Conservation (phyloP, 345 rosid genomes). For the Brassica juncea region DNA sequence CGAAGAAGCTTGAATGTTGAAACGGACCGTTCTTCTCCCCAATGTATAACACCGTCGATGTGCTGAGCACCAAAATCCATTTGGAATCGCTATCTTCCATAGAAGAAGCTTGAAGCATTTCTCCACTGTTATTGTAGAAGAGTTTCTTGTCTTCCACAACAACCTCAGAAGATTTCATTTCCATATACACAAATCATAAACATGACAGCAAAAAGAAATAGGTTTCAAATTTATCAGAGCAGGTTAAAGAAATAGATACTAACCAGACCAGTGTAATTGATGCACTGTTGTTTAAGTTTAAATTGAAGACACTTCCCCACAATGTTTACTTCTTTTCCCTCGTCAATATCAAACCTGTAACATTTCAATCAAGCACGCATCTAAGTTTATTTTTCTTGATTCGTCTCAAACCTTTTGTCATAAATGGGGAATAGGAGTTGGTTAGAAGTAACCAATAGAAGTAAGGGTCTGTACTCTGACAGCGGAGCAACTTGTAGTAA, state of each 20-base stretch:
- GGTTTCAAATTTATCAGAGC: background rate
- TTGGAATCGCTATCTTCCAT: background rate
- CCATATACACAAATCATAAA: background rate
- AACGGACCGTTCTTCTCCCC: too few species aligned
- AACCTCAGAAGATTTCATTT: background rate
- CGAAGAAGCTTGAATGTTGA: too few species aligned
- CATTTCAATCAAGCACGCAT: too few species aligned
- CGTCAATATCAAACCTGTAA: too few species aligned
- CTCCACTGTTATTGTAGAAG: background rate
- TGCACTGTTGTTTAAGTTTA: background rate
- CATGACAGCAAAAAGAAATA: background rate
- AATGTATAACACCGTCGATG: background rate
- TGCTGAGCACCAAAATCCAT: background rate
- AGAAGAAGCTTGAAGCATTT: background rate
- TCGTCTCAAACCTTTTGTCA: too few species aligned
- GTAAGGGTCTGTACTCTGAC: too few species aligned
- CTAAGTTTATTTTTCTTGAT: too few species aligned
- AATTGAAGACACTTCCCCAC: background rate
- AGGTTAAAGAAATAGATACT: background rate
- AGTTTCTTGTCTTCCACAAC: background rate
- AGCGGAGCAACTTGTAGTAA: too few species aligned
- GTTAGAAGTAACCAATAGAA: too few species aligned
- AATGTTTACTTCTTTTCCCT: background rate
- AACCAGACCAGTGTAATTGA: background rate
- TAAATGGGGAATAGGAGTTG: too few species aligned